phyloP scores from a whole-genome alignment of 1,284 basidiomycete species.

The Ganoderma boninense region DNA sequence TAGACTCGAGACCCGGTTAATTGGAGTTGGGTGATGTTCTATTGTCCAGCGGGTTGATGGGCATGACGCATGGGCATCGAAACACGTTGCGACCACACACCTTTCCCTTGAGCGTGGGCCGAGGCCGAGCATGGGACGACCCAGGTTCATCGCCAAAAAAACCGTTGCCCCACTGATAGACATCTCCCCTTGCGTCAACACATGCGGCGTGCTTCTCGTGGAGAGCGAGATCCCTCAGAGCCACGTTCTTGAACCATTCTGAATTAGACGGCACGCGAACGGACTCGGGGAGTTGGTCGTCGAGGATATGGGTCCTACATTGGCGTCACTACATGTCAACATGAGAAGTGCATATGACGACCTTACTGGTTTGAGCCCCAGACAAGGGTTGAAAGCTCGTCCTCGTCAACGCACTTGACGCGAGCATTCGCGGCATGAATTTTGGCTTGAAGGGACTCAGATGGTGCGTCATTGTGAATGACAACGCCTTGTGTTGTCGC shows the following conservation, averaged over 20 bases:
- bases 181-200: slow-evolving; percentile 87
- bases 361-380: slow-evolving; percentile 70
- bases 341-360: slow-evolving; percentile 3
- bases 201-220: slow-evolving; percentile 82
- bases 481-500: slow-evolving; percentile 13
- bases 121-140: slow-evolving; percentile 45
- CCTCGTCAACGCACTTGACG: slow-evolving; percentile 11
- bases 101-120: slow-evolving; percentile 74
- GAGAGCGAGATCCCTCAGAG: slow-evolving; percentile 80
- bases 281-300: slow-evolving; percentile 41
- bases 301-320: slow-evolving; percentile 53
- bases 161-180: slow-evolving; percentile 88
- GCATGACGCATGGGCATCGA: background rate
- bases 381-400: slow-evolving; percentile 50
- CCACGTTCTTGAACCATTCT: slow-evolving; percentile 67
- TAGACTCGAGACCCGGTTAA: slow-evolving; percentile 68
- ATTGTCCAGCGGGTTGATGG: background rate
- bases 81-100: slow-evolving; percentile 50
- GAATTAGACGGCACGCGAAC: slow-evolving; percentile 59
- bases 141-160: slow-evolving; percentile 54
- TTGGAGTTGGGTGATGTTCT: slow-evolving; percentile 77
- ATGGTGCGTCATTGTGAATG: slow-evolving; percentile 42
- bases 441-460: slow-evolving; percentile 4
- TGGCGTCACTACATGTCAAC: background rate
- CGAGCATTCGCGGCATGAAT: slow-evolving; percentile 9